Evolutionary conservation across 2,329 filamentous ascomycete species (phyloP).

Genomic region (Furcasterigmium furcatum): DNA sequence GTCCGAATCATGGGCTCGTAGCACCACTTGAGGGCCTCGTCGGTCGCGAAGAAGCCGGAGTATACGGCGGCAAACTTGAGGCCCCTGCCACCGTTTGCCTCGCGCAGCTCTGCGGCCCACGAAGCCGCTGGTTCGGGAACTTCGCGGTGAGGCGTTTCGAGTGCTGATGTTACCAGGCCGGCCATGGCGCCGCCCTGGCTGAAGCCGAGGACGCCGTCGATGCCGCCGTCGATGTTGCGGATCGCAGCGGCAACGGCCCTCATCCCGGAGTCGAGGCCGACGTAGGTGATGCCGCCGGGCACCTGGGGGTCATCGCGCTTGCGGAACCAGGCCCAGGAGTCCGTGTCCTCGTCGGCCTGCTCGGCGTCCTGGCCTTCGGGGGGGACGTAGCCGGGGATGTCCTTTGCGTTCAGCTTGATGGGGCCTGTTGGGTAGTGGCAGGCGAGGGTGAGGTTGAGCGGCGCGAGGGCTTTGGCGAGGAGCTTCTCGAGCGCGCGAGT

Average conservation of each 20-base stretch:
- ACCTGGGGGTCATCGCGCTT: slow-evolving; percentile 47
- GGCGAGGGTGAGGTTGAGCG: slow-evolving; percentile 48
- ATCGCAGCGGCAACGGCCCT: slow-evolving; percentile 59
- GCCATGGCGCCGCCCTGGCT: slow-evolving; percentile 75
- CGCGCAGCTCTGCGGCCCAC: slow-evolving; percentile 43
- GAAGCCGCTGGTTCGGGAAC: slow-evolving; percentile 21
- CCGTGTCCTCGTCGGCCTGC: slow-evolving; percentile 44
- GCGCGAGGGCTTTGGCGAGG: slow-evolving; percentile 68
- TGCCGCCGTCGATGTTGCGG: slow-evolving; percentile 59
- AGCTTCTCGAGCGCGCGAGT: slow-evolving; percentile 83
- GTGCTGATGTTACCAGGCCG: slow-evolving; percentile 66
- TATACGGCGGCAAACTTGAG: slow-evolving; percentile 75
- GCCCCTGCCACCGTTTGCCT: slow-evolving; percentile 41
- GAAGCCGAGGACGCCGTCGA: slow-evolving; percentile 80
- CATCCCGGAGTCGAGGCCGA: slow-evolving; percentile 68
- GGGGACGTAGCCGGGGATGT: slow-evolving; percentile 67
- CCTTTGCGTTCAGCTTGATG: slow-evolving; percentile 55
- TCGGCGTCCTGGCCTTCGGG: slow-evolving; percentile 37
- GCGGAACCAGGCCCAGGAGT: slow-evolving; percentile 83
- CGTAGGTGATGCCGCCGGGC: slow-evolving; percentile 58
- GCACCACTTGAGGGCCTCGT: slow-evolving; percentile 55
- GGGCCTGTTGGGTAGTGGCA: slow-evolving; percentile 71
- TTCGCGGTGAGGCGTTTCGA: slow-evolving; percentile 52
- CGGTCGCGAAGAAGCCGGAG: slow-evolving; percentile 69
- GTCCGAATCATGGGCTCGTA: slow-evolving; percentile 76